Evolutionary conservation across 805 yeast species (phyloP), one percentile per base, ranked within the genome.

Genomic region (Blastobotrys peoriensis): DNA sequence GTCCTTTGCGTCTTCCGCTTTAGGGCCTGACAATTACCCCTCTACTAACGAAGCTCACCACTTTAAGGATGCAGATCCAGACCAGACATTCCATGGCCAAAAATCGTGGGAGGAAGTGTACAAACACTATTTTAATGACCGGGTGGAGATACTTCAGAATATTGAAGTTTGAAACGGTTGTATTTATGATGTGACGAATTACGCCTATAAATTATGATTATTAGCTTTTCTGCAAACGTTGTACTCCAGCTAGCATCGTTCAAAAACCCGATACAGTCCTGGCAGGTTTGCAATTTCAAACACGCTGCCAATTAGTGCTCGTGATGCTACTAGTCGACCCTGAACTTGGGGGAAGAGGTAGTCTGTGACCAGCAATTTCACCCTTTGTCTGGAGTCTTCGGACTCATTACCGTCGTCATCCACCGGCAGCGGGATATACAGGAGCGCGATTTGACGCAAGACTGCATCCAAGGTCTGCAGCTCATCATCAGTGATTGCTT

Each of bases 281-380:
- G 98, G 98, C 23, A 93, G 63, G 59, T 82, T 88, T 0, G 98
- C 97, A 33, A 93, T 78, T 61, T 91, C 96, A 3, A 86, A 74
- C 3, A 88, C 78, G 45, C 78, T 81, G 10, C 68, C 58, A 3
- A 63, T 52, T 30, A 87, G 54, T 2, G 56, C 58, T 10, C 67
- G 67, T 0, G 94, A 76, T 0, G 89, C 95, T 10, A 87, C 59
- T 21, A 87, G 75, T 38, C 79, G 65, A 47, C 69, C 69, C 51
- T 81, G 80, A 4, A 86, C 59, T 18, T 75, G 63, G 0, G 95
- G 95, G 50, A 87, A 81, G 1, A 89, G 53, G 0, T 68, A 59
- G 50, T 75, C 69, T 49, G 83, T 94, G 45, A 88, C 55, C 0
- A 49, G 18, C 1, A 60, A 54, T n/a, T 66, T 62, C 56, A 60